These are phyloP conservation scores for Auxenochlorella pyrenoidosa DNA, from an alignment of 139 green algal species.

Conservation along the genomic window DNA sequence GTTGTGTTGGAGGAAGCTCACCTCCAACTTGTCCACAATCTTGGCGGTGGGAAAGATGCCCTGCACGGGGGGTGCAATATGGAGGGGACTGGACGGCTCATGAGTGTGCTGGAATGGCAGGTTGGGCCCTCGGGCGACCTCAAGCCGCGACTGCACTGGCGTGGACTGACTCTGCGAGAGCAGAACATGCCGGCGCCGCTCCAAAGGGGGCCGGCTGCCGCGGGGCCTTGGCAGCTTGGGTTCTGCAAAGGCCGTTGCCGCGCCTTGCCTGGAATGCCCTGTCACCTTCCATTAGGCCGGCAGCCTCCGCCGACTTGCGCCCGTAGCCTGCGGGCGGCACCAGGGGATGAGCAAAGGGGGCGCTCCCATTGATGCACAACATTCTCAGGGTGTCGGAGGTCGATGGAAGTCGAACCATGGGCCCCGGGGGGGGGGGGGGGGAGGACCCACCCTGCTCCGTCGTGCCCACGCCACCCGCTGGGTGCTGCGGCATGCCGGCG, in stretches of 20 bases:
- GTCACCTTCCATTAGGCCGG: conserved; percentile 14
- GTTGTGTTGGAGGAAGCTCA: background rate
- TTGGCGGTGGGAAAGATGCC: conserved; percentile 14
- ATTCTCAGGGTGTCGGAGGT: no score
- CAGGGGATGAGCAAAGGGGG: background rate
- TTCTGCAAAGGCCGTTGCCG: no score
- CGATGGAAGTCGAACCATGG: no score
- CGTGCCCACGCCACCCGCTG: conserved; percentile 8
- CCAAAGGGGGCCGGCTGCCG: no score
- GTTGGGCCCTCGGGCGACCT: no score
- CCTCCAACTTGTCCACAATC: background rate
- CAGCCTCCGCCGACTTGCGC: background rate
- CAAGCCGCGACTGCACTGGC: no score
- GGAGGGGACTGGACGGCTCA: background rate
- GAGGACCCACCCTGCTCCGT: background rate
- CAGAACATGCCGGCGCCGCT: no score
- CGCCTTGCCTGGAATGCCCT: background rate
- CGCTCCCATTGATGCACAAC: no score
- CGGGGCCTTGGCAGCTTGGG: no score
- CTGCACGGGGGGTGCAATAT: background rate
- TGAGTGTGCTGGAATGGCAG: background rate
- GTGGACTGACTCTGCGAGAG: no score
- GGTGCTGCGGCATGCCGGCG: conserved; percentile 1
- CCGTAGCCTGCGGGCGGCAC: background rate
- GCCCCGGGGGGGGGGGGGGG: no score